A percentile compares a stretch with the other conserved stretches of the same genome.
phyloP scores from a whole-genome alignment of 2,329 filamentous ascomycete species.

The Pezicula neosporulosa region DNA sequence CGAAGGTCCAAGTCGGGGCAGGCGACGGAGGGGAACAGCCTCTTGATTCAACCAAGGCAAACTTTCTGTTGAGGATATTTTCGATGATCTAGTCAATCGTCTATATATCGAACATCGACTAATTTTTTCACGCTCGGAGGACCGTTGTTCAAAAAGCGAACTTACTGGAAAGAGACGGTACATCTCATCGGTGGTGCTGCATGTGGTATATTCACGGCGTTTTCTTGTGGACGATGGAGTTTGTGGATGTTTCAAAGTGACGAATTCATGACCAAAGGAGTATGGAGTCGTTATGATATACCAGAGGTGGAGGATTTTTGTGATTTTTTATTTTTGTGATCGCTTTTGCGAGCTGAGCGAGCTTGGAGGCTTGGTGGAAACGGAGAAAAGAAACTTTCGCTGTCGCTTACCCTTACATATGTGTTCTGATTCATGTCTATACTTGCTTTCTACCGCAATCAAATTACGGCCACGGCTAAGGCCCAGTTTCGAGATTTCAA shows the following conservation, averaged over 20 bases:
- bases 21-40: slow-evolving; percentile 1
- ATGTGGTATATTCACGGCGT: neutral
- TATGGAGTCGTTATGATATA: slow-evolving; percentile 13
- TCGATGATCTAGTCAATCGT: no score
- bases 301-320: slow-evolving; percentile 9
- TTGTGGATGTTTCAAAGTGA: neutral
- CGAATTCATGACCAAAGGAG: slow-evolving; percentile 9
- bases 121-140: no score
- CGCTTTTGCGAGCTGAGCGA: neutral
- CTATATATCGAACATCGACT: no score
- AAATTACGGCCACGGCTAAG: neutral
- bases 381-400: neutral
- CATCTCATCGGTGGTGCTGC: neutral
- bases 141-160: no score
- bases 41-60: neutral
- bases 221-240: neutral
- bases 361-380: neutral
- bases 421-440: slow-evolving; percentile 3
- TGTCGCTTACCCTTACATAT: slow-evolving; percentile 1
- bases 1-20: slow-evolving; percentile 76
- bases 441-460: slow-evolving; percentile 1
- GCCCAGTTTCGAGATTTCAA: neutral
- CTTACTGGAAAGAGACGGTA: neutral
- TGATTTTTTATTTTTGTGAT: neutral
- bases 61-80: no score